A percentile compares a stretch with the other conserved stretches of the same genome.
phyloP scores from a whole-genome alignment of 257 asterid genomes.

The Nicotiana tabacum region DNA sequence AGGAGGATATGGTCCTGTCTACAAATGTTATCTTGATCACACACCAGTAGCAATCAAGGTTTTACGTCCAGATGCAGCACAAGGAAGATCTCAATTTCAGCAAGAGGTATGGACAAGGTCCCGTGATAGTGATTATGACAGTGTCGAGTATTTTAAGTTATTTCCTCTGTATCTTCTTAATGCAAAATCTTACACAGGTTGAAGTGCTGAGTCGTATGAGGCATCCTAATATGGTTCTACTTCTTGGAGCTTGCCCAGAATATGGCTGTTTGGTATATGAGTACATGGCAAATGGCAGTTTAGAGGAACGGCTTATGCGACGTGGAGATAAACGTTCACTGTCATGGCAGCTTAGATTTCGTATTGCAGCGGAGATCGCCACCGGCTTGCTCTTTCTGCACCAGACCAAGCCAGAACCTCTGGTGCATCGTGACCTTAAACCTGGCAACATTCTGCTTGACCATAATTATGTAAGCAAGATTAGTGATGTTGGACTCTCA shows the following conservation, averaged over 20 bases:
- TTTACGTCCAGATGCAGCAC: constrained; percentile 81
- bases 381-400: constrained; percentile 83
- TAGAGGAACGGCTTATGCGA: constrained; percentile 62
- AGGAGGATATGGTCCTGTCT: constrained; percentile 97
- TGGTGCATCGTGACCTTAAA: constrained; percentile 89
- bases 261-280: constrained; percentile 83
- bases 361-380: constrained; percentile 73
- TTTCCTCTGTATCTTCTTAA: not conserved
- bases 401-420: constrained; percentile 83
- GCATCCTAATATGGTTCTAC: constrained; percentile 84
- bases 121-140: not conserved
- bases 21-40: constrained; percentile 73
- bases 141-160: not conserved
- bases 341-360: constrained; percentile 79
- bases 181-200: constrained; percentile 34
- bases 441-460: constrained; percentile 86
- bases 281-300: constrained; percentile 79
- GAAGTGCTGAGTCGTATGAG: constrained; percentile 84
- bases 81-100: constrained; percentile 81
- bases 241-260: constrained; percentile 94
- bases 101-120: constrained; percentile 51
- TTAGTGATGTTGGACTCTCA: constrained; percentile 80
- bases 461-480: constrained; percentile 69
- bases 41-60: constrained; percentile 80
- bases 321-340: constrained; percentile 45